Conservation (phyloP, 148 eudicot species). For the Polygonum aviculare region DNA sequence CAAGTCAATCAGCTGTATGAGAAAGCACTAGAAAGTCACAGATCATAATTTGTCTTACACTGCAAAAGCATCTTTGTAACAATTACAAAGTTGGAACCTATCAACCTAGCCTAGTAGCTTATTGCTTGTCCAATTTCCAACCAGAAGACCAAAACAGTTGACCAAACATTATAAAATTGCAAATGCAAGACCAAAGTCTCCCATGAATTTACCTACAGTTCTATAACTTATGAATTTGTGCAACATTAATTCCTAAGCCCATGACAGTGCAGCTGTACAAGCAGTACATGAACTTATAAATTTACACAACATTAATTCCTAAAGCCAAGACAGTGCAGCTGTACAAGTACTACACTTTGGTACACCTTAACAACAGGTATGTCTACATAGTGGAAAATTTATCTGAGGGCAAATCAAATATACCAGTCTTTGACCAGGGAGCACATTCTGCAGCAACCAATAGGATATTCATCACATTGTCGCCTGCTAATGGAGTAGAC, state of each 20-base stretch:
- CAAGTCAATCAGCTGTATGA: constrained; percentile 25
- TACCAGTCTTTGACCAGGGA: constrained; percentile 31
- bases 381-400: neutral
- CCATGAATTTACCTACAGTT: neutral
- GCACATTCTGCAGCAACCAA: constrained; percentile 94
- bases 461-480: constrained; percentile 85
- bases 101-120: neutral
- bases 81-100: neutral
- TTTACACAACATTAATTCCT: too few relatives aligned
- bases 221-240: neutral
- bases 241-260: neutral
- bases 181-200: neutral
- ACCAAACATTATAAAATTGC: neutral
- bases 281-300: neutral
- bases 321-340: neutral
- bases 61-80: neutral
- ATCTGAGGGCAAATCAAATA: neutral
- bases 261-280: neutral
- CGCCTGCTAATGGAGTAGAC: constrained; percentile 84
- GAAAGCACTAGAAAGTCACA: neutral
- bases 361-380: neutral
- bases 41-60: neutral
- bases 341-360: neutral
- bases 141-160: neutral
- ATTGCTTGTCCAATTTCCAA: neutral